Evolutionary conservation across 2,329 filamentous ascomycete species (phyloP), one percentile per base, ranked within the genome.

Genomic region (Xylaria sp.): DNA sequence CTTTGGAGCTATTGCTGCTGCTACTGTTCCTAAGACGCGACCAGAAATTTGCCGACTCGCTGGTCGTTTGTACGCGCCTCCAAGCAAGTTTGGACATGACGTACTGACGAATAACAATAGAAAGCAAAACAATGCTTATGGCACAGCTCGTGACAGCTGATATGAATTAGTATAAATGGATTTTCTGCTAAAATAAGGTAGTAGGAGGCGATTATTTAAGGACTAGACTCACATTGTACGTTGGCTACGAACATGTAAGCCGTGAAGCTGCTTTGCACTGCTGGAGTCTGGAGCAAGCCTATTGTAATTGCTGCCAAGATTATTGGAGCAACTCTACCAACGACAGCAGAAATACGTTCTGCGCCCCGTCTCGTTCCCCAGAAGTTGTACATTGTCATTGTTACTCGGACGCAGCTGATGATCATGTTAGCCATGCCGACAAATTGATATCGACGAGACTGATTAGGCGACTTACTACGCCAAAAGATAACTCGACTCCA

Each of bases 161-260:
- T 26, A 1, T 9, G 9, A 6, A 46, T 73, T 28, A 72, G 64
- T n/a, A 53, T 42, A 40, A 4, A 11, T 4, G 6, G 7, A 26
- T 36, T 44, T 15, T n/a, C n/a, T n/a, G n/a, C n/a, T n/a, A n/a
- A n/a, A n/a, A n/a, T n/a, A n/a, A n/a, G n/a, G n/a, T n/a, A n/a
- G n/a, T n/a, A n/a, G n/a, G n/a, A n/a, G n/a, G n/a, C n/a, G n/a
- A n/a, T n/a, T n/a, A 26, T 36, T 44, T 15, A 68, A 44, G 40
- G 20, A 28, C 5, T 46, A 59, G 17, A n/a, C 63, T 59, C 42
- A 68, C 63, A 66, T 69, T 75, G 73, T 7, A 63, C 26, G 56
- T 75, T 75, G 6, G 73, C 73, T 42, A 75, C 61, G 13, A 73
- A 48, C 69, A 75, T 69, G 56, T 75, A 75, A 2, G 58, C 68